Evolutionary conservation across 225 moss, liverwort and hornwort genomes (phyloP).

Genomic region (Rhytidiadelphus loreus): DNA sequence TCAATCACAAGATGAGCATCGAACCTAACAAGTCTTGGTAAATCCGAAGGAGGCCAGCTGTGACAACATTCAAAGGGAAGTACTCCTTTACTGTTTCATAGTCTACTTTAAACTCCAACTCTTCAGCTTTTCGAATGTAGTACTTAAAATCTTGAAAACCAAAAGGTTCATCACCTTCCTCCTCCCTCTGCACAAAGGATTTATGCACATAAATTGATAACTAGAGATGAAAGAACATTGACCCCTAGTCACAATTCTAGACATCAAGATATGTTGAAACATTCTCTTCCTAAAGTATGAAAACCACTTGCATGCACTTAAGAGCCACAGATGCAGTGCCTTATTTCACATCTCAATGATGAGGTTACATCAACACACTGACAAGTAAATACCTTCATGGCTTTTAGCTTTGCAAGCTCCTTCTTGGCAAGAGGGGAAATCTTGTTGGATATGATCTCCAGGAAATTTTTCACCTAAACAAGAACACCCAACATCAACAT

Average conservation of each 20-base stretch:
- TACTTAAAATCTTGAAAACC: slow-evolving; percentile 84
- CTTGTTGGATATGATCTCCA: slow-evolving; percentile 67
- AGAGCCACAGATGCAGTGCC: not conserved
- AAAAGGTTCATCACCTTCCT: slow-evolving; percentile 75
- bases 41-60: slow-evolving; percentile 77
- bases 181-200: slow-evolving; percentile 45
- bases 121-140: slow-evolving; percentile 92
- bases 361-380: not conserved
- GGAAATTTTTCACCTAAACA: slow-evolving; percentile 63
- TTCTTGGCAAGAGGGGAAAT: slow-evolving; percentile 74
- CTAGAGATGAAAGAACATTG: not conserved
- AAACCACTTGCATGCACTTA: not conserved
- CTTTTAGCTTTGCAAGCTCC: slow-evolving; percentile 71
- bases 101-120: slow-evolving; percentile 80
- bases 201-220: not conserved
- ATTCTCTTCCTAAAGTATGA: not conserved
- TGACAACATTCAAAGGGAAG: slow-evolving; percentile 86
- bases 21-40: slow-evolving; percentile 87
- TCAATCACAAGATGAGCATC: not conserved
- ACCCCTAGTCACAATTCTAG: not conserved
- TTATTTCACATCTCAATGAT: not conserved
- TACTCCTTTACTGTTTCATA: slow-evolving; percentile 84
- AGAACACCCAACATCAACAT: not conserved
- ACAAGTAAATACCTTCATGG: slow-evolving; percentile 57
- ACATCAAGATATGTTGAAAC: not conserved